These are phyloP conservation scores for Cymodocea nodosa DNA, from an alignment of 116 monocot genomes.

Conservation along the genomic window DNA sequence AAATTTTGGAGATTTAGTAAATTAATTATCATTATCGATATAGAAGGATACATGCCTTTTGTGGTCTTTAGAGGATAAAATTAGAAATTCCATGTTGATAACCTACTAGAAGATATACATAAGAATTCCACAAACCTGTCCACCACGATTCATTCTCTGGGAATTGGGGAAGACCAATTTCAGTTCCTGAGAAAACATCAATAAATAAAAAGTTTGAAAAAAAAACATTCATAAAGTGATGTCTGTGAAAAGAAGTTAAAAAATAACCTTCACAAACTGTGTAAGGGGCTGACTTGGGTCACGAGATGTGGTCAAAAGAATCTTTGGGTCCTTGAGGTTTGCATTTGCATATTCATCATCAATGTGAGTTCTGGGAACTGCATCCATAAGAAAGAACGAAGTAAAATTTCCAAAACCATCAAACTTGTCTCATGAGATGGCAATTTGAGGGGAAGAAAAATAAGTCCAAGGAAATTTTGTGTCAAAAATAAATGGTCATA, in stretches of 20 bases:
- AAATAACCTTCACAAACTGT: slow-evolving; percentile 81
- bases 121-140: slow-evolving; percentile 53
- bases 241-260: not conserved
- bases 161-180: slow-evolving; percentile 93
- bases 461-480: too few species aligned
- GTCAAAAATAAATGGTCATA: too few species aligned
- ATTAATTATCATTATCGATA: too few species aligned
- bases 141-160: slow-evolving; percentile 93
- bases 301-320: slow-evolving; percentile 85
- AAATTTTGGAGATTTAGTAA: too few species aligned
- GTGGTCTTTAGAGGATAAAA: too few species aligned
- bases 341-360: slow-evolving; percentile 97
- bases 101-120: not conserved
- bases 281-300: slow-evolving; percentile 88
- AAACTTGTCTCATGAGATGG: not conserved
- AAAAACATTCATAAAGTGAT: not conserved
- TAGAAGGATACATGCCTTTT: too few species aligned
- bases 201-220: slow-evolving; percentile 1
- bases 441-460: not conserved
- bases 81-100: not conserved
- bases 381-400: slow-evolving; percentile 2
- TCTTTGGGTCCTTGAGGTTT: slow-evolving; percentile 62
- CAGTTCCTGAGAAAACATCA: slow-evolving; percentile 46
- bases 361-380: slow-evolving; percentile 65
- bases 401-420: too few species aligned